Base-by-base conservation (phyloP, 2,329 filamentous ascomycete species). In the Nannizziopsis barbatae region DNA sequence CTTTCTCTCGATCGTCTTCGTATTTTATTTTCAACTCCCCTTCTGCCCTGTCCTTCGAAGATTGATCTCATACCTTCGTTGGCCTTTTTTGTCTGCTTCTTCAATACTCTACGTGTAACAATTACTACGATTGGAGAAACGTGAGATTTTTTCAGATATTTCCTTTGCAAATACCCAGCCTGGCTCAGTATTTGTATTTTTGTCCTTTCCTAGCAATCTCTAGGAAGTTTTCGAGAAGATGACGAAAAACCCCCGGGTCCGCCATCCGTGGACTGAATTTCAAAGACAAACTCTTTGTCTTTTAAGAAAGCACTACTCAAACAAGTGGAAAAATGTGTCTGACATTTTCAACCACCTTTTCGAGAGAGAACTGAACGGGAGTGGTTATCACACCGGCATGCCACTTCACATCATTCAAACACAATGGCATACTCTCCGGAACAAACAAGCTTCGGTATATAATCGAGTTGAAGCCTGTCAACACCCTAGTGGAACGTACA, bases 291-390 rank as follows among this genome's bases (percentile, higher is more conserved):
- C 47, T 6, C 20, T 53, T 2, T 53, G 49, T 38, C 33, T 55
- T 7, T 11, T 53, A 2, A 20, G 20, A 17, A 45, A 33, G 5
- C 44, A 42, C 40, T 55, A 49, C 33, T 8, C 10, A n/a, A 36
- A 39, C 15, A n/a, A 42, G 9, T 48, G 50, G 45, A 12, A 18
- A 1, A 4, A 48, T 8, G 36, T 51, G 10, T 20, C 50, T 6
- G 39, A 30, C 1, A 53, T 66, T 0, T 66, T 67, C 22, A 64
- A 59, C 9, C 9, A 42, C 0, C 45, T 57, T 0, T 66, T 64
- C 37, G 18, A 42, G n/a, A 7, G 41, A 0, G 47, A 62, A 5
- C 42, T 65, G 1, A 35, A 17, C 1, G 30, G 52, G 0, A 51
- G 51, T 46, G 62, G 59, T 0, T 58, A 63, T 5, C 2, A n/a